phyloP scores from a whole-genome alignment of 108 stramenopile species.

The Discostella stelligeroides region DNA sequence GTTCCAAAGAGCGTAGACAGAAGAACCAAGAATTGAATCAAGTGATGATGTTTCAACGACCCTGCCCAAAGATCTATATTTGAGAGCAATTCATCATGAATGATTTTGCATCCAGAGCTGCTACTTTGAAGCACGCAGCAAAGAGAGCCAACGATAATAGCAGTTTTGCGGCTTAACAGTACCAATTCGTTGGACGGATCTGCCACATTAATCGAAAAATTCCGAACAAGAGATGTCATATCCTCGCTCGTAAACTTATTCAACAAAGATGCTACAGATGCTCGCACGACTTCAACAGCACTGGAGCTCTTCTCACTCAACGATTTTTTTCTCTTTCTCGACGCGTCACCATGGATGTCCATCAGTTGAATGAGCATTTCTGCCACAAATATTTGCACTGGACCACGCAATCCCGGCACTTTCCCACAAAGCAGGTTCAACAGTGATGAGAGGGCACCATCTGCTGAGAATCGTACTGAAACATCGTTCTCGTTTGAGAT shows the following conservation, averaged over 20 bases:
- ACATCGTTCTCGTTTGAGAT: no score
- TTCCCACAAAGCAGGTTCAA: constrained; percentile 3
- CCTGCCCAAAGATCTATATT: constrained; percentile 30
- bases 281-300: neutral
- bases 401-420: neutral
- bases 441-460: constrained; percentile 3
- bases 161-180: constrained; percentile 10
- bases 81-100: constrained; percentile 21
- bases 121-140: constrained; percentile 14
- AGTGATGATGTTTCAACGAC: constrained; percentile 1
- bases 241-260: constrained; percentile 29
- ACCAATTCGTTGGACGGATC: constrained; percentile 1
- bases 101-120: constrained; percentile 23
- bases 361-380: constrained; percentile 23
- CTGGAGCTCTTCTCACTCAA: neutral
- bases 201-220: neutral
- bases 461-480: no score
- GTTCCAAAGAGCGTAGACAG: constrained; percentile 38
- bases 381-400: constrained; percentile 16
- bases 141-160: constrained; percentile 20
- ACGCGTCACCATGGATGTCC: constrained; percentile 12
- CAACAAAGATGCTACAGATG: constrained; percentile 22
- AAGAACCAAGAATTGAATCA: constrained; percentile 34
- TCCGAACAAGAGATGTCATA: constrained; percentile 19
- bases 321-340: constrained; percentile 8